Evolutionary conservation across 148 eudicot genomes (phyloP), one percentile per base, ranked within the genome.

Genomic region (Diospyros lotus): DNA sequence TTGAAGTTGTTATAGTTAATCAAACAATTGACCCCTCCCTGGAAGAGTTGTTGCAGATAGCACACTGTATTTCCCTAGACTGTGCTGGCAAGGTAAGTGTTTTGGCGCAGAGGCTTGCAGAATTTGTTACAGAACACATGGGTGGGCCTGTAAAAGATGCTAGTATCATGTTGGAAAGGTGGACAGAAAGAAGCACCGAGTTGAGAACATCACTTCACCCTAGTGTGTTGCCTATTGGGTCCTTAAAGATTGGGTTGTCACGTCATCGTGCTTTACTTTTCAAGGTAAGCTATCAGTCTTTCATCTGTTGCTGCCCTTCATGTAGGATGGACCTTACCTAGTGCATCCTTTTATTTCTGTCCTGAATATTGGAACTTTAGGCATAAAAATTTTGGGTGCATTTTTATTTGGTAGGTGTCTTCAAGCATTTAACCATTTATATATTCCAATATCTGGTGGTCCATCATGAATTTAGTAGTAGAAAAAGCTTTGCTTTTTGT

Each of bases 241-340:
- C 98, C 66, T 79, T 96, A 71, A 93, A 83, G 73, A 75, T 89
- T 86, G 99, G 99, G 40, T 80, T 96, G 78, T 90, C 87, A 50
- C 93, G 98, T 41, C 98, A 96, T 71, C 96, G 98, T 69, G 98
- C 99, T 77, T 85, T 96, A 82, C 99, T 96, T 81, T 96, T 96
- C 70, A 96, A 96, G 97, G 99, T 91, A 74, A 77, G 84, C 60
- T 79, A 52, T 79, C 75, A 72, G 38, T 51, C 58, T 82, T 13
- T 71, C 63, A 51, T 28, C 38, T 76, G 9, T 38, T 66, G 46
- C 45, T 77, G 28, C n/a, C 18, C 45, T 73, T 59, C 45, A 52
- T 58, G 38, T 41, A 17, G 56, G 55, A 15, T 17, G 10, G 42
- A 60, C 55, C 66, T 71, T 18, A 72, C 12, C 4, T 2, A n/a